phyloP scores from a whole-genome alignment of 2,329 filamentous ascomycete species.

The Periconia macrospinosa region DNA sequence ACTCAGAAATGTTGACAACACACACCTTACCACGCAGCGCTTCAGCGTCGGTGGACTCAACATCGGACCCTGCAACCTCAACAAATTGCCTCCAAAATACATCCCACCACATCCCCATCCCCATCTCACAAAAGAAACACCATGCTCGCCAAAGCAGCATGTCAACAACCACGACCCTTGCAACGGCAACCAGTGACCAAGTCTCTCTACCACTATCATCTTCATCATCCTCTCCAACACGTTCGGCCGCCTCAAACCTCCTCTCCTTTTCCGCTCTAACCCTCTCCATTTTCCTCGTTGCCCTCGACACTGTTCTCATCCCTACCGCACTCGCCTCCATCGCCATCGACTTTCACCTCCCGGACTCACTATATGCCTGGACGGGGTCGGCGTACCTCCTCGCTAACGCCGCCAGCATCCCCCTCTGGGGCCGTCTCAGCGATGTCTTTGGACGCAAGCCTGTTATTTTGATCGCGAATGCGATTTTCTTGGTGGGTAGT shows the following conservation, averaged over 20 bases:
- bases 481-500: constrained; percentile 53
- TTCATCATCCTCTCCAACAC: not conserved
- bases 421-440: constrained; percentile 46
- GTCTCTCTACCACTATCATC: not conserved
- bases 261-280: constrained; percentile 34
- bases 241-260: constrained; percentile 13
- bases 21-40: not conserved
- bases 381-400: constrained; percentile 58
- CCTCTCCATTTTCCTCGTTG: constrained; percentile 45
- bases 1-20: not conserved
- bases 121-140: not conserved
- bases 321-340: constrained; percentile 70
- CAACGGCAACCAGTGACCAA: not conserved
- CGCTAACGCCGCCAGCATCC: constrained; percentile 42
- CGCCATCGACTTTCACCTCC: constrained; percentile 60
- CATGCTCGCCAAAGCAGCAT: constrained; percentile 1
- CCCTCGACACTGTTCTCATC: constrained; percentile 59
- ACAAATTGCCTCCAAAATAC: not conserved
- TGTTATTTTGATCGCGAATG: constrained; percentile 37
- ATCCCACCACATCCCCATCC: not conserved
- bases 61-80: not conserved
- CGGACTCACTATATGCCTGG: constrained; percentile 74
- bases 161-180: constrained; percentile 1
- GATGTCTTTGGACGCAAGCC: constrained; percentile 44
- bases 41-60: constrained; percentile 3